Base-by-base conservation (phyloP, 2,329 filamentous ascomycete genomes). In the Metarhizium guizhouense region DNA sequence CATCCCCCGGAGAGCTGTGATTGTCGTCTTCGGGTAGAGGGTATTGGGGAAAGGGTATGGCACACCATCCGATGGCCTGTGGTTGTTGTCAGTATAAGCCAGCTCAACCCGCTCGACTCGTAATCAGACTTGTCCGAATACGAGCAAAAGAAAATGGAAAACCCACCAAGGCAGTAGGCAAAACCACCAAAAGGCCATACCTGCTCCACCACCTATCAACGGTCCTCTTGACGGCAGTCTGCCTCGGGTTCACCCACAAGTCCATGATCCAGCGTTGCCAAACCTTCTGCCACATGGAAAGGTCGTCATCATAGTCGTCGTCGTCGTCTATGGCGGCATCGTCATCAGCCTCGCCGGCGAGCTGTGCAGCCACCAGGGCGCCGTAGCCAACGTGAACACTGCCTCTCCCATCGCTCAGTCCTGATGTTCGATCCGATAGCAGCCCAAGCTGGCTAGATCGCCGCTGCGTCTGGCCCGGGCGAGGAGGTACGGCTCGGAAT, bases 41-140 rank as follows among this genome's bases (percentile, higher is more conserved):
- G 63, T 85, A 86, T 62, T 85, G 79, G 20, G 84, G 84, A 58
- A 87, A 83, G 0, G 84, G 84, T 50, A 87, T 63, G 3, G 84
- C 79, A 63, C 83, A 86, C 84, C 84, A 87, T 13, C 74, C 74
- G 52, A 86, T 77, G 36, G 82, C 80, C 81, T 84, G 58, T 18
- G 59, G 4, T 25, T 4, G 18, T 30, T 18, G 7, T 54, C 36
- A 52, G 52, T 20, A 16, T 49, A 16, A 45, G 32, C 18, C 40
- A 25, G 18, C 11, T 14, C 18, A 20, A 8, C 10, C 6, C 16
- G 16, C 10, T 3, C 18, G 32, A 7, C 42, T 20, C n/a, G 14
- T 3, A 2, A 5, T 16, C 38, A 45, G 42, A 20, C 42, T 45
- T 16, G 25, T 11, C 10, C 38, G 32, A 20, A 20, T 45, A 30